Evolutionary conservation across 2,329 filamentous ascomycete genomes (phyloP).

Genomic region (Fusarium dimerum): DNA sequence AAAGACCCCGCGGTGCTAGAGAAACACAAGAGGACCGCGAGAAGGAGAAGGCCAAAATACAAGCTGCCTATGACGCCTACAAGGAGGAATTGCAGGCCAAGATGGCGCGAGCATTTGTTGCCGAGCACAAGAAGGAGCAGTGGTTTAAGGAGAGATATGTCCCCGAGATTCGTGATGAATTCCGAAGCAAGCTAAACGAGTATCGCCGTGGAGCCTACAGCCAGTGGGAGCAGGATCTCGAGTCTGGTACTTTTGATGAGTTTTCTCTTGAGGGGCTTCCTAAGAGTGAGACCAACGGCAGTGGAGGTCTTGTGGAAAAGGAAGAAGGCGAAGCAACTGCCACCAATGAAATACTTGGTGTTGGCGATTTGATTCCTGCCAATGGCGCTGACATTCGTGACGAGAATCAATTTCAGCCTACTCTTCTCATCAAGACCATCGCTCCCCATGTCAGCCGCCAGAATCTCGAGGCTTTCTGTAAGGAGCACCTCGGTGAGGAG

Average conservation of each 20-base stretch:
- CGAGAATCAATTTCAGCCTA: slow-evolving; percentile 84
- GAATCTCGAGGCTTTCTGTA: slow-evolving; percentile 92
- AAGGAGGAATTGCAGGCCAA: slow-evolving; percentile 70
- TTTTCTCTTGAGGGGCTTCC: slow-evolving; percentile 93
- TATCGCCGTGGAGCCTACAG: slow-evolving; percentile 77
- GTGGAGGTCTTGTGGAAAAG: slow-evolving; percentile 83
- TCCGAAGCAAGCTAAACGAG: slow-evolving; percentile 75
- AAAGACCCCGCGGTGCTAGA: slow-evolving; percentile 62
- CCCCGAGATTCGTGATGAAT: slow-evolving; percentile 73
- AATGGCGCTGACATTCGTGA: slow-evolving; percentile 85
- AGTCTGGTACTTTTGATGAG: slow-evolving; percentile 85
- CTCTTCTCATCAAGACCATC: slow-evolving; percentile 95
- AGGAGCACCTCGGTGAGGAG: slow-evolving; percentile 87
- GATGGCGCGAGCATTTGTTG: slow-evolving; percentile 88
- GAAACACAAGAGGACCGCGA: slow-evolving; percentile 74
- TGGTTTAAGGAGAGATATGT: slow-evolving; percentile 98
- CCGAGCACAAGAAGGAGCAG: slow-evolving; percentile 90
- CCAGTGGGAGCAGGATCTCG: slow-evolving; percentile 88
- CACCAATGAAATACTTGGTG: slow-evolving; percentile 87
- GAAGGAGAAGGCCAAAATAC: slow-evolving; percentile 77
- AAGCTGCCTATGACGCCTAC: slow-evolving; percentile 66
- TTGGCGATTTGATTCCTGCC: slow-evolving; percentile 84
- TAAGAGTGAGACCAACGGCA: slow-evolving; percentile 87
- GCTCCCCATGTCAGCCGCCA: slow-evolving; percentile 92
- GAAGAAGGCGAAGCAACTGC: slow-evolving; percentile 94